Percentiles rank a stretch among this genome's conserved stretches.
phyloP scores from a whole-genome alignment of 116 monocot genomes.

The Zostera marina region DNA sequence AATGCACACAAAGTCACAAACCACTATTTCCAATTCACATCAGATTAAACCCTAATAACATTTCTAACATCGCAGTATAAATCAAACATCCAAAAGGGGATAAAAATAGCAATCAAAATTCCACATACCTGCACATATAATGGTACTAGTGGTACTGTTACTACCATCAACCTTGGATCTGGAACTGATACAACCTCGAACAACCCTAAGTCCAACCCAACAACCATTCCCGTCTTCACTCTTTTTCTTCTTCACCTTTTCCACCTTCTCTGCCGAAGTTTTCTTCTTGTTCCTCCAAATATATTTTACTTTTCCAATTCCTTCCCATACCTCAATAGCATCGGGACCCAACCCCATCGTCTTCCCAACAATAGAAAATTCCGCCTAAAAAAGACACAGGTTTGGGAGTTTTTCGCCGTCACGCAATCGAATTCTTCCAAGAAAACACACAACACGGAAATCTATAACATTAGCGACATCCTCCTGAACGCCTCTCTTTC shows the following conservation, averaged over 20 bases:
- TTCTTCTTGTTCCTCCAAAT: slow-evolving; percentile 6
- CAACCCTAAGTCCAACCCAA: slow-evolving; percentile 11
- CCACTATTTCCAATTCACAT: background rate
- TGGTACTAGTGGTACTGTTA: slow-evolving; percentile 1
- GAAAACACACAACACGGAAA: background rate
- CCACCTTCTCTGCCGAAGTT: background rate
- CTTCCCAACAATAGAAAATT: slow-evolving; percentile 1
- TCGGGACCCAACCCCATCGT: slow-evolving; percentile 14
- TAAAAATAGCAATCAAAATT: too few species aligned
- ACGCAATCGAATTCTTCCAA: background rate
- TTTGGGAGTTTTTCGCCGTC: background rate
- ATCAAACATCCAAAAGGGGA: background rate
- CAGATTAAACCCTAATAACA: background rate
- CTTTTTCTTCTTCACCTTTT: slow-evolving; percentile 3
- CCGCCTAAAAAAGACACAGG: background rate
- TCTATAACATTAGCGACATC: too few species aligned
- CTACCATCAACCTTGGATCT: slow-evolving; percentile 17
- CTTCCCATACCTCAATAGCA: slow-evolving; percentile 9
- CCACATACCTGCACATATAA: slow-evolving; percentile 1
- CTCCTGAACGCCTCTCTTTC: too few species aligned
- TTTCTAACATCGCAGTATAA: background rate
- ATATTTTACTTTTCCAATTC: background rate
- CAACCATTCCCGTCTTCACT: slow-evolving; percentile 2
- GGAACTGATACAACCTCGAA: slow-evolving; percentile 11
- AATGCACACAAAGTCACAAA: slow-evolving; percentile 4